Conservation (phyloP, 305 asterid genomes). For the Fraxinus sp. region DNA sequence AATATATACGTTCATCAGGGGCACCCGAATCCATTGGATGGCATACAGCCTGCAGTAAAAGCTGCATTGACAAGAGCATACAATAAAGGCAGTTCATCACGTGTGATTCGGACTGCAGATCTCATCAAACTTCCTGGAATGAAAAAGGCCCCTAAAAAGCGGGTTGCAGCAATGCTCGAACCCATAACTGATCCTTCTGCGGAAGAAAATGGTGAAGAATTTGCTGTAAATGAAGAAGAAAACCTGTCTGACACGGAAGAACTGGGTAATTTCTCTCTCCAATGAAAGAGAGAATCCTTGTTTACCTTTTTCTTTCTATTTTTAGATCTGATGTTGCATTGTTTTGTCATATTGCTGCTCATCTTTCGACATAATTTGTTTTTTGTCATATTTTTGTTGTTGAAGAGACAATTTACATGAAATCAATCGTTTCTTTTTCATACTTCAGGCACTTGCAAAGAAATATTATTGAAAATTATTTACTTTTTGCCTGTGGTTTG, state of each 20-base stretch:
- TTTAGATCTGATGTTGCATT: background rate
- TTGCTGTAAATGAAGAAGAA: conserved; percentile 66
- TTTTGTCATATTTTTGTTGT: background rate
- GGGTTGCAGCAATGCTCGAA: conserved; percentile 94
- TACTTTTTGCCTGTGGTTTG: conserved; percentile 20
- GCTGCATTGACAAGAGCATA: conserved; percentile 89
- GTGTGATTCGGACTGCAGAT: conserved; percentile 80
- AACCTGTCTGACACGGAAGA: conserved; percentile 70
- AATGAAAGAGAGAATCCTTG: conserved; percentile 1
- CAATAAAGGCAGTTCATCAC: conserved; percentile 89
- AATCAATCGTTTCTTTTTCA: background rate
- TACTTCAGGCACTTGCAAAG: background rate
- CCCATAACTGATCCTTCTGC: conserved; percentile 60
- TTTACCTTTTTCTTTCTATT: background rate
- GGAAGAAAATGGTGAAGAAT: conserved; percentile 43
- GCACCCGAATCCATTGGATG: conserved; percentile 75
- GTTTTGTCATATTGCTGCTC: background rate
- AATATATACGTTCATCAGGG: conserved; percentile 50
- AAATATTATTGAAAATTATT: background rate
- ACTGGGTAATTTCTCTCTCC: conserved; percentile 45
- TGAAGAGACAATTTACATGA: background rate
- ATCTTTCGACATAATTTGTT: background rate
- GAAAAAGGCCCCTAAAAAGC: conserved; percentile 83
- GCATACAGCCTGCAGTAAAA: conserved; percentile 83
- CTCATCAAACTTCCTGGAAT: conserved; percentile 82